Conservation (phyloP, 2,329 filamentous ascomycete species). For the Elsinoe perseae region DNA sequence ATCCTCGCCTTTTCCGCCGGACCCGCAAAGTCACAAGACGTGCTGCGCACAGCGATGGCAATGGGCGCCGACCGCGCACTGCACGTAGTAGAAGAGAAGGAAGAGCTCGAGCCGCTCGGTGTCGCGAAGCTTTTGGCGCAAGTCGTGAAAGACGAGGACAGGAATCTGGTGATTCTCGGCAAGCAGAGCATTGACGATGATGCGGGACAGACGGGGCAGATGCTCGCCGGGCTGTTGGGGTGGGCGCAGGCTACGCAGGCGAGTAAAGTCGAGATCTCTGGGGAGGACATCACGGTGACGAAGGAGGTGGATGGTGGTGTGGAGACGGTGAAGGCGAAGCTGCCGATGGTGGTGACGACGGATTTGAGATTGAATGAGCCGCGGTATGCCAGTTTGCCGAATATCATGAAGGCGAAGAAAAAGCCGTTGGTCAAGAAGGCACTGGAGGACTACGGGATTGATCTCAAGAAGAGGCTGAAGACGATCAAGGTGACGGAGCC, state of each 20-base stretch:
- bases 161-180: slow-evolving; percentile 86
- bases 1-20: slow-evolving; percentile 86
- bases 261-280: slow-evolving; percentile 69
- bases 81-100: slow-evolving; percentile 62
- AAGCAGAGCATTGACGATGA: slow-evolving; percentile 99
- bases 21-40: slow-evolving; percentile 77
- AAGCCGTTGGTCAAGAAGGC: slow-evolving; percentile 94
- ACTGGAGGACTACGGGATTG: slow-evolving; percentile 71
- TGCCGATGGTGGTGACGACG: slow-evolving; percentile 92
- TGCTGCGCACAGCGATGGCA: slow-evolving; percentile 92
- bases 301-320: slow-evolving; percentile 93
- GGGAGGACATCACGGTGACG: slow-evolving; percentile 65
- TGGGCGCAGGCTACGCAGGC: slow-evolving; percentile 97
- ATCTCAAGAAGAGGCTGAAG: slow-evolving; percentile 70
- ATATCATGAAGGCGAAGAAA: slow-evolving; percentile 99
- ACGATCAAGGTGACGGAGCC: slow-evolving; percentile 87
- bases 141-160: slow-evolving; percentile 73
- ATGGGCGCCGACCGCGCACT: slow-evolving; percentile 94
- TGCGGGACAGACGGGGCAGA: slow-evolving; percentile 90
- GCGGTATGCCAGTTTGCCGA: slow-evolving; percentile 86
- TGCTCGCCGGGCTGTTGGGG: slow-evolving; percentile 84
- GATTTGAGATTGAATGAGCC: slow-evolving; percentile 93
- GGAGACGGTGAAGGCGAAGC: slow-evolving; percentile 75
- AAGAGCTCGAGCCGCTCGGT: slow-evolving; percentile 78
- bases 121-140: slow-evolving; percentile 81